These are phyloP conservation scores for Phialophora chinensis DNA, from an alignment of 2,329 filamentous ascomycete species.

Conservation along the genomic window DNA sequence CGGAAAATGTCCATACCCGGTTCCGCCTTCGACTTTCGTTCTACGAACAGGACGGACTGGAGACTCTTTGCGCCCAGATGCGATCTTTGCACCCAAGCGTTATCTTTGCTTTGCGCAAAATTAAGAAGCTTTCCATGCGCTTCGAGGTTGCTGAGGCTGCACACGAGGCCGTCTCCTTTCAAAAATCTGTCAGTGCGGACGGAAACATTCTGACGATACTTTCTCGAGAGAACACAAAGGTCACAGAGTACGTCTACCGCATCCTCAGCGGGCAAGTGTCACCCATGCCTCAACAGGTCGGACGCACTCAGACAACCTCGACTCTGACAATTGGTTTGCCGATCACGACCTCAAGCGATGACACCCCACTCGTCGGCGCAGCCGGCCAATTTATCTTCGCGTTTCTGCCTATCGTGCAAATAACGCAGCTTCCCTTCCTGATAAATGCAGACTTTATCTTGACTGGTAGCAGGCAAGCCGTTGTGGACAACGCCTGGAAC, in stretches of 20 bases:
- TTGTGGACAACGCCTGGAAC: slow-evolving; percentile 28
- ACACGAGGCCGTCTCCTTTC: slow-evolving; percentile 12
- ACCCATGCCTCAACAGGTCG: slow-evolving; percentile 20
- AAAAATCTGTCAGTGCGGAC: slow-evolving; percentile 14
- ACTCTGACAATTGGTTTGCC: slow-evolving; percentile 26
- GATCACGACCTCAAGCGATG: slow-evolving; percentile 14
- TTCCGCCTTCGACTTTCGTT: slow-evolving; percentile 22
- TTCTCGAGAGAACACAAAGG: slow-evolving; percentile 11
- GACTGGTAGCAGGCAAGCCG: slow-evolving; percentile 24
- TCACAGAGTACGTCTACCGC: slow-evolving; percentile 18
- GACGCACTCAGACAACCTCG: slow-evolving; percentile 14
- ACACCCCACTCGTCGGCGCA: slow-evolving; percentile 8
- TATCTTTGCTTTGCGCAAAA: slow-evolving; percentile 25
- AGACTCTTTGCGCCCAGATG: slow-evolving; percentile 19
- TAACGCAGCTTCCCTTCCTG: slow-evolving; percentile 26
- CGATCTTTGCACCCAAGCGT: slow-evolving; percentile 21
- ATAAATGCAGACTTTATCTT: slow-evolving; percentile 32
- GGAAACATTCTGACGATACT: slow-evolving; percentile 20
- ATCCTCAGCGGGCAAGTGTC: not conserved
- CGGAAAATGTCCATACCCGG: slow-evolving; percentile 21
- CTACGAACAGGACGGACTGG: slow-evolving; percentile 13
- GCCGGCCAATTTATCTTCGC: slow-evolving; percentile 29
- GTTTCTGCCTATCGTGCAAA: slow-evolving; percentile 27
- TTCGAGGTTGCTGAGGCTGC: slow-evolving; percentile 12
- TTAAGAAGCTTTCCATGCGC: slow-evolving; percentile 23